Base-by-base conservation (phyloP, 1,284 basidiomycete genomes). In the Melanopsichium pennsylvanicum region DNA sequence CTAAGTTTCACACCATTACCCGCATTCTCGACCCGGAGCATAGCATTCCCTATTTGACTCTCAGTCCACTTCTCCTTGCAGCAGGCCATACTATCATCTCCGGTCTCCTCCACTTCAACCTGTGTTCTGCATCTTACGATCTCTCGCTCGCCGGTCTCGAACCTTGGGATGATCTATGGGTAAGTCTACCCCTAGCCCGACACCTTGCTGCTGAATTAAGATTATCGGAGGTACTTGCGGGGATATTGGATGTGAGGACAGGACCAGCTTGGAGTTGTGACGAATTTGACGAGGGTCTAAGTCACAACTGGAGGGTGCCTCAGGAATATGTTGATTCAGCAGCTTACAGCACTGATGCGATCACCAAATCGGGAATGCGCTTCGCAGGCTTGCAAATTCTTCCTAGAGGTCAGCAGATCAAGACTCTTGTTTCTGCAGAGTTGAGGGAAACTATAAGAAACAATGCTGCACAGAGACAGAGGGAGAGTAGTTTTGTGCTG, bases 21-120 rank as follows among this genome's bases (percentile, higher is more conserved):
- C 57, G 69, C 12, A 67, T 71, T 31, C 44, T 71, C 5, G 69
- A 71, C 23, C 69, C 69, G 1, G 69, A 71, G 21, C 62, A 67
- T 18, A 43, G 50, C 3, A 29, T 47, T 4, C 69, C 69, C 0
- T 71, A 61, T 41, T 38, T 71, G 33, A 50, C 63, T 3, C 69
- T 71, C 5, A 27, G 49, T 5, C 47, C 52, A 0, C 40, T 71
- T 19, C 19, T 71, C n/a, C 32, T 32, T 15, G 42, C 55, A 5
- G 31, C 45, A 0, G 56, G 50, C 1, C 25, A 58, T 11, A 48
- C 58, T 2, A 22, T 59, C 22, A 46, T 71, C 15, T 40, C 61
- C 36, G 69, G 69, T 4, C 33, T 71, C 4, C 40, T 71, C 2
- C 45, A 44, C 10, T 59, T 67, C 42, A 4, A 16, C 12, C 23